Conservation (phyloP, 768 basidiomycete genomes). For the Lactarius tabidus region DNA sequence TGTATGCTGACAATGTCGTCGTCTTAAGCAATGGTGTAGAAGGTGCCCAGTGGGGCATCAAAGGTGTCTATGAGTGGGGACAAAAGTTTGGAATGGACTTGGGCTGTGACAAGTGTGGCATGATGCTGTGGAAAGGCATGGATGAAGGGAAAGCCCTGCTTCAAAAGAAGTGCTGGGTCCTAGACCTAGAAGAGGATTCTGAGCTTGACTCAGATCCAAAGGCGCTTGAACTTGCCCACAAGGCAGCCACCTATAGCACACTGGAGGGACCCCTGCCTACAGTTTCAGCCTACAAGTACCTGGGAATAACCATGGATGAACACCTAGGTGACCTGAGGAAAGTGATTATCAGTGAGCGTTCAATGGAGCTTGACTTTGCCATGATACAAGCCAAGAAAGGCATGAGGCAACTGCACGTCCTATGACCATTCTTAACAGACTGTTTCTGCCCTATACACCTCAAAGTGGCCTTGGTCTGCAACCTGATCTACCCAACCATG, state of each 20-base stretch:
- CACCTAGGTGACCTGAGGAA: not conserved
- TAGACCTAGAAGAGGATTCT: too few relatives aligned
- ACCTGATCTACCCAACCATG: not conserved
- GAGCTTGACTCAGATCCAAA: too few relatives aligned
- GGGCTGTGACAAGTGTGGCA: not conserved
- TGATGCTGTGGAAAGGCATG: not conserved
- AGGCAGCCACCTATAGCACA: fast-evolving
- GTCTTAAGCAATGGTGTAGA: not conserved
- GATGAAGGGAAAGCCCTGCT: too few relatives aligned
- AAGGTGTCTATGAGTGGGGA: not conserved
- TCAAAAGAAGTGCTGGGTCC: too few relatives aligned
- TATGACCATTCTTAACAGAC: not conserved
- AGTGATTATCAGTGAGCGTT: not conserved
- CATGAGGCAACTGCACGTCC: not conserved
- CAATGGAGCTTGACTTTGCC: not conserved
- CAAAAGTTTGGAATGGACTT: constrained; percentile 1
- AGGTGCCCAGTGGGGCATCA: not conserved
- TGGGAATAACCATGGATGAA: constrained; percentile 34
- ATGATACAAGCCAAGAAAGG: not conserved
- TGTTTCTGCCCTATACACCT: not conserved
- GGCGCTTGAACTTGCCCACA: not conserved
- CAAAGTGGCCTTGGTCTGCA: not conserved
- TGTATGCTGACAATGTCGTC: not conserved
- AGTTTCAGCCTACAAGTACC: constrained; percentile 32
- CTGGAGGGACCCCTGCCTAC: not conserved